Evolutionary conservation across 1,139 yeast species (phyloP), one percentile per base, ranked within the genome.

Genomic region (Yamadazyma triangularis): DNA sequence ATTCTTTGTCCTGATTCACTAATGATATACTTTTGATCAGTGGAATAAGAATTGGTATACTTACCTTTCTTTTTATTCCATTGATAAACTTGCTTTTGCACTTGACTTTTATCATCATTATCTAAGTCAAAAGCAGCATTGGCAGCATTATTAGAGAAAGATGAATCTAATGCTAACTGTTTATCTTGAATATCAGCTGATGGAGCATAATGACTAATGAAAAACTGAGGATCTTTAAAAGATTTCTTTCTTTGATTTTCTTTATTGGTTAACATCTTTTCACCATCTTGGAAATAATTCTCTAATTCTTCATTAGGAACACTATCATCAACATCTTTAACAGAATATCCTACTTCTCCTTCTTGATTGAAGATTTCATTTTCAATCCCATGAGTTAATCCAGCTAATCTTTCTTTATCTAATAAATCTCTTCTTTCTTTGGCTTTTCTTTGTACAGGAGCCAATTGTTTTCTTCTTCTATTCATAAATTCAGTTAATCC

Each of bases 41-140:
- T 74, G 36, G 93, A 85, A 47, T 77, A 79, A 13, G 86, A 70
- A 52, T 88, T 87, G 51, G 89, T 73, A 56, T 86, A 91, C 45
- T 88, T 88, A 47, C 95, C 94, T 58, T 86, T 83, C 73, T 88
- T 88, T 58, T 77, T 84, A 62, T 91, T 97, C 98, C 98, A 93
- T 54, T 77, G 73, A 74, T 81, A 81, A 28, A 83, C 78, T 43
- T 85, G 91, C 38, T 73, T 74, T 44, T 79, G 79, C 15, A 61
- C 71, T 50, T 71, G 79, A 27, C 70, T 62, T 44, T 76, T 77
- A 47, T 86, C 98, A 48, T 91, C 97, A 34, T 73, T 78, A 34
- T 73, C 80, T 44, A 93, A 65, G 53, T 89, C 96, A 56, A 88
- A 89, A 0, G 95, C 70, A 1, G 96, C 97, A 24, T 69, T 67